Evolutionary conservation across 768 basidiomycete genomes (phyloP).

Genomic region (Leccinum pellstonianum): DNA sequence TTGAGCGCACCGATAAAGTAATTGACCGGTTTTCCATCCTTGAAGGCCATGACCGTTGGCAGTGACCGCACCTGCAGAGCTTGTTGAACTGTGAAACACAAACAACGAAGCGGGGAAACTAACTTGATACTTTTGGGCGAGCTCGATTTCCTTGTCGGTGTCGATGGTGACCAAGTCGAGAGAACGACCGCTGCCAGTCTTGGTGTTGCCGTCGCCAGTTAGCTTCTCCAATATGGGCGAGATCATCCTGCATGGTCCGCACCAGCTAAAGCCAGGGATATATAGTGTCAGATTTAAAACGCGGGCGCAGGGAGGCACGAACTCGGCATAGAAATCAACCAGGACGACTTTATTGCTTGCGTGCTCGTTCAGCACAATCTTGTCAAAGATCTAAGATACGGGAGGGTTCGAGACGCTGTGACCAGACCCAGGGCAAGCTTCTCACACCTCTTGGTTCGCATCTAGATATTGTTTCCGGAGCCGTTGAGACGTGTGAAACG

Average conservation of each 20-base stretch:
- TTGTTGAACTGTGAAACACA: not conserved
- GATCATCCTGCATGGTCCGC: constrained; percentile 69
- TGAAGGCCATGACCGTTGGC: constrained; percentile 81
- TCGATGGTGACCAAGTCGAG: constrained; percentile 76
- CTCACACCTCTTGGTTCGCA: constrained; percentile 43
- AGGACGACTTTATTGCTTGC: constrained; percentile 55
- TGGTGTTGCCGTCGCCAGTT: constrained; percentile 43
- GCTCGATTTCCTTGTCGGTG: constrained; percentile 48
- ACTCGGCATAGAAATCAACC: constrained; percentile 85
- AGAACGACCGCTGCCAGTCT: constrained; percentile 51
- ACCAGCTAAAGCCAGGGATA: constrained; percentile 55
- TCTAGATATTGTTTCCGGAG: constrained; percentile 41
- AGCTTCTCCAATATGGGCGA: constrained; percentile 67
- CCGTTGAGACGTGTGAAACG: constrained; percentile 42
- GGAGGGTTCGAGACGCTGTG: not conserved
- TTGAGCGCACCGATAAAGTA: constrained; percentile 63
- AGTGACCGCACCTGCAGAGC: constrained; percentile 58
- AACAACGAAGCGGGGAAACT: not conserved
- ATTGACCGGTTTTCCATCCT: constrained; percentile 53
- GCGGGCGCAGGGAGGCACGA: constrained; percentile 27
- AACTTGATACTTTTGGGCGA: constrained; percentile 54
- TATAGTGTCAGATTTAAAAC: constrained; percentile 4
- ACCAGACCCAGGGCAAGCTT: no score
- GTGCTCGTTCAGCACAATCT: constrained; percentile 28
- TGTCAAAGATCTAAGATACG: constrained; percentile 35